Base-by-base conservation (phyloP, 192 early-diverging fungal species). In the Coemansia sp. region DNA sequence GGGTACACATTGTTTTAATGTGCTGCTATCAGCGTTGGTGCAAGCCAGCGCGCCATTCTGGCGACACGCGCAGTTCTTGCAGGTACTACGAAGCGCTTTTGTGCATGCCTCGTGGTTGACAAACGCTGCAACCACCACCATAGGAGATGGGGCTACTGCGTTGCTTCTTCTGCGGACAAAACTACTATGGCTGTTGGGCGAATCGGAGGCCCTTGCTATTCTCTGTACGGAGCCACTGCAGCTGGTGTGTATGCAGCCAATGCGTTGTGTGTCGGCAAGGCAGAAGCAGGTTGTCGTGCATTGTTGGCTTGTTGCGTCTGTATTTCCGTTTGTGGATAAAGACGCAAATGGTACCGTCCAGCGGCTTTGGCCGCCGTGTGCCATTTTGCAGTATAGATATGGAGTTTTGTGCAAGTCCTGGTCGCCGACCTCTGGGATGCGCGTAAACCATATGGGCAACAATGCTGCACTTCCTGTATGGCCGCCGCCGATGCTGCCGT, bases 101-200 rank as follows among this genome's bases (percentile, higher is more conserved):
- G 61, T 45, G 18, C 66, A 68, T 1, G 66, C 66, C 43, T 68
- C 66, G 20, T 61, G 46, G 44, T 68, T 68, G 19, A 68, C 66
- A 25, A 61, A 68, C 1, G 42, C 25, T 9, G 45, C 47, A 18
- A 13, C 23, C 4, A 18, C 26, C 19, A 33, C 33, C 11, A 34
- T 32, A 22, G 22, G 23, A 32, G n/a, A n/a, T n/a, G n/a, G n/a
- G n/a, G n/a, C n/a, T n/a, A n/a, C n/a, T n/a, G n/a, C n/a, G n/a
- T 39, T 47, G 53, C 60, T 39, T 15, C 18, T 28, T n/a, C n/a
- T n/a, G n/a, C n/a, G n/a, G n/a, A n/a, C n/a, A n/a, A n/a, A n/a
- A n/a, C n/a, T n/a, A n/a, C n/a, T n/a, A n/a, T n/a, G n/a, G n/a
- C n/a, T n/a, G n/a, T n/a, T n/a, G n/a, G n/a, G n/a, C n/a, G n/a